Evolutionary conservation across 345 rosid species (phyloP), one percentile per base, ranked within the genome.

Genomic region (Balakata baccata): DNA sequence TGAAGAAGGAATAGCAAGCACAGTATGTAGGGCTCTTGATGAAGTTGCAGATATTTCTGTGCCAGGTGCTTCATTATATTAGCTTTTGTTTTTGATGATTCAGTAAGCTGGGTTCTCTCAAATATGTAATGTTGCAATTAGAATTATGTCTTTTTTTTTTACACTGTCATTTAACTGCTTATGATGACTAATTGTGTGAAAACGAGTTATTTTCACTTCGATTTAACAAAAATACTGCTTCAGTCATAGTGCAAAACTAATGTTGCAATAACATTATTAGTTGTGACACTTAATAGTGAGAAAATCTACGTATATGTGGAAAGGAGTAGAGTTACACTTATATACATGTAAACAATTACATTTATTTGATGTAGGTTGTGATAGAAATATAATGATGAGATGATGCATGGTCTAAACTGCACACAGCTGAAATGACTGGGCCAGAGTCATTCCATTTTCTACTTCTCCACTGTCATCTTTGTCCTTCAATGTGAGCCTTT

Each of bases 41-140:
- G 97, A 94, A 83, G 86, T 94, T 84, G 91, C 98, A 45, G 98
- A 92, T 84, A 83, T 90, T 80, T 92, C 99, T 77, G 85, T 92
- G 66, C 90, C 96, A 82, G 99, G 99, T 95, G 53, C 63, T 64
- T 79, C 37, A 23, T n/a, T 14, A 57, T 39, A 68, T 70, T 17
- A 43, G 47, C 49, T 52, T 66, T 7, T 22, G 14, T 50, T 11
- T 67, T 57, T 9, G n/a, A 57, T 66, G 34, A 22, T 56, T 75
- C 61, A 18, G 3, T 69, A 41, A 49, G 14, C 34, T 68, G 51
- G 63, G 54, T 29, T 18, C 39, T 43, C 20, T 16, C 9, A 56
- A 73, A 43, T 34, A 17, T 7, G 34, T 68, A 16, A 14, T 68
- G 63, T 5, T 25, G 25, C 18, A 46, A n/a, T 41, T 50, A 34